phyloP scores from a whole-genome alignment of 768 basidiomycete genomes.

The Rhodotorula babjevae region DNA sequence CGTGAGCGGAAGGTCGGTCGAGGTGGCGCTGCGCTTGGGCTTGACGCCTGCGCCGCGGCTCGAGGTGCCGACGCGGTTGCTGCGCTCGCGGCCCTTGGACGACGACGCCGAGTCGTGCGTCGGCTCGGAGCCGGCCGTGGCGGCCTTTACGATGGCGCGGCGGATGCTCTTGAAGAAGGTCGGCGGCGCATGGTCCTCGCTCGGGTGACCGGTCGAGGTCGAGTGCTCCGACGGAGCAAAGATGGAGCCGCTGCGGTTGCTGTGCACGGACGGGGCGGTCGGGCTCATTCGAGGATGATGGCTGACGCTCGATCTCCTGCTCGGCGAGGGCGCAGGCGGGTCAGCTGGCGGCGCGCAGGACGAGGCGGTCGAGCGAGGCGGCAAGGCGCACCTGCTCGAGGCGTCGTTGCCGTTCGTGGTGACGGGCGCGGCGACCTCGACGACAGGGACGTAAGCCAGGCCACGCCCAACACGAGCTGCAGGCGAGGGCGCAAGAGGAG shows the following conservation, averaged over 20 bases:
- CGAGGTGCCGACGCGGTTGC: slow-evolving; percentile 26
- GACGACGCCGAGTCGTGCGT: slow-evolving; percentile 7
- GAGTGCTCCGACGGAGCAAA: neutral
- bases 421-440: neutral
- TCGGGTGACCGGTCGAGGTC: neutral
- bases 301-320: neutral
- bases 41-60: slow-evolving; percentile 28
- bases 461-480: slow-evolving; percentile 26
- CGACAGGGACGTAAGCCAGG: slow-evolving; percentile 12
- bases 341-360: neutral
- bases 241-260: neutral
- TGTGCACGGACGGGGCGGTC: neutral
- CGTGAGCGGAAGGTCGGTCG: slow-evolving; percentile 21
- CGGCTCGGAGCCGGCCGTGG: slow-evolving; percentile 17
- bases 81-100: neutral
- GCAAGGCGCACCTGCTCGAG: neutral
- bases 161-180: slow-evolving; percentile 26
- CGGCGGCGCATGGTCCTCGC: neutral
- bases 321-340: neutral
- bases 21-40: slow-evolving; percentile 26
- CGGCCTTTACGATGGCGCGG: slow-evolving; percentile 19
- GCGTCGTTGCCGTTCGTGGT: neutral
- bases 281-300: slow-evolving; percentile 10
- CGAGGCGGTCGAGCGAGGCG: neutral
- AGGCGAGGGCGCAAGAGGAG: too few relatives aligned